phyloP scores from a whole-genome alignment of 2,329 filamentous ascomycete genomes.

The Colletotrichum liriopes region DNA sequence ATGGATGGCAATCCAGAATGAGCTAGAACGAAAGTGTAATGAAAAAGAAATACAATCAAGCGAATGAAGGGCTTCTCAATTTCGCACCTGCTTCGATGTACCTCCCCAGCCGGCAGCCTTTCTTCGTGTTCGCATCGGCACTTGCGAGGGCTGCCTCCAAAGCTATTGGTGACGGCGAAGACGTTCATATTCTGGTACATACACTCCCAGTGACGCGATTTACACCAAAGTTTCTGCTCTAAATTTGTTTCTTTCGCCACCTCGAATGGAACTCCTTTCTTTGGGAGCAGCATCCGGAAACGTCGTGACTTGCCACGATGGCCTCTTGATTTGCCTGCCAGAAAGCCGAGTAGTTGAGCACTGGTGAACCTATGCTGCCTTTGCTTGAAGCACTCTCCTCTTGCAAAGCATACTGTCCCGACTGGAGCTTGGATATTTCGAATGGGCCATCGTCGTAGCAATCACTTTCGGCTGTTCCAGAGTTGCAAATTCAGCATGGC shows the following conservation, averaged over 20 bases:
- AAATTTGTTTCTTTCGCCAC: neutral
- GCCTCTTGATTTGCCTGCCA: neutral
- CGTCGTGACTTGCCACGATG: too few species aligned
- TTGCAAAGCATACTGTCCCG: too few species aligned
- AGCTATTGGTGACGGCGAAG: neutral
- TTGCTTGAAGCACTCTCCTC: too few species aligned
- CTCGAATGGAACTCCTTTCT: neutral
- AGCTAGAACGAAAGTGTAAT: too few species aligned
- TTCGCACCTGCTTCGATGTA: neutral
- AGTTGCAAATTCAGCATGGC: too few species aligned
- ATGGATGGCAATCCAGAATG: too few species aligned
- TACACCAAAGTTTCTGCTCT: neutral
- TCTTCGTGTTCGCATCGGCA: neutral
- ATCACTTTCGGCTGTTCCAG: too few species aligned
- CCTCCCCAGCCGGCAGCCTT: neutral
- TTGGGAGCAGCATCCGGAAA: neutral
- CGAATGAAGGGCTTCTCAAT: neutral
- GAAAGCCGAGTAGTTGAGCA: neutral
- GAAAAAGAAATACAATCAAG: accelerated
- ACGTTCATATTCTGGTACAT: neutral
- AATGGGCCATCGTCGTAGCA: too few species aligned
- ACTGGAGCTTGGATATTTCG: too few species aligned
- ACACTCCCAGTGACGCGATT: neutral
- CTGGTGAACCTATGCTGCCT: too few species aligned
- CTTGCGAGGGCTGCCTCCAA: neutral